Evolutionary conservation across 371 early-diverging fungal genomes (phyloP).

Genomic region (Phascolomyces articulosus): DNA sequence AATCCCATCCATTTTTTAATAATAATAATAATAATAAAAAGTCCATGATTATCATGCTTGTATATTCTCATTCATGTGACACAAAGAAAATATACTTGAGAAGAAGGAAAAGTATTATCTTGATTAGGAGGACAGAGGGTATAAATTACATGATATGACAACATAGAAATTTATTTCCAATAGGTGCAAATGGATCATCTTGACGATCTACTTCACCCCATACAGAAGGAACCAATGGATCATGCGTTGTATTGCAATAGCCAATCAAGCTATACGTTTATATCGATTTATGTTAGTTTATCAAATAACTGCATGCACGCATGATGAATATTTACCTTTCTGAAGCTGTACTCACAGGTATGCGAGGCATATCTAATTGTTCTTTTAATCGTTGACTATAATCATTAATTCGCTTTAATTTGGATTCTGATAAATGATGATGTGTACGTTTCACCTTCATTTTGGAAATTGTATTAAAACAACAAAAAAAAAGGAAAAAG

Average conservation of each 20-base stretch:
- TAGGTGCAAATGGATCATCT: constrained; percentile 29
- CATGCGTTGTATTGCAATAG: constrained; percentile 22
- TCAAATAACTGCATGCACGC: too few species aligned
- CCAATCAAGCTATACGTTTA: constrained; percentile 20
- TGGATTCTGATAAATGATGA: constrained; percentile 51
- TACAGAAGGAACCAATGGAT: constrained; percentile 28
- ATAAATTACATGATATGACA: constrained; percentile 14
- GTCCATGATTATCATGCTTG: neutral
- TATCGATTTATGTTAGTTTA: neutral
- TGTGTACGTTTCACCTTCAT: constrained; percentile 6
- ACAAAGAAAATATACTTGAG: too few species aligned
- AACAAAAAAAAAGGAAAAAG: constrained; percentile 1
- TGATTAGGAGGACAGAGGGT: neutral
- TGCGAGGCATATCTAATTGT: constrained; percentile 79
- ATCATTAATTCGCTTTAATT: constrained; percentile 75
- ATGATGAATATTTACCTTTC: constrained; percentile 9
- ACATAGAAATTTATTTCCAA: constrained; percentile 6
- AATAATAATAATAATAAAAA: too few species aligned
- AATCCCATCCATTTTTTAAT: neutral
- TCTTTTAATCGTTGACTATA: constrained; percentile 76
- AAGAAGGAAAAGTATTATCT: neutral
- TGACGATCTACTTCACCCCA: constrained; percentile 24
- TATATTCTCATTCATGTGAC: neutral
- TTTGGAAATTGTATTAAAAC: neutral
- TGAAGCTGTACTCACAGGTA: constrained; percentile 78